Evolutionary conservation across 2,329 filamentous ascomycete genomes (phyloP).

Genomic region (Talaromyces pinophilus): DNA sequence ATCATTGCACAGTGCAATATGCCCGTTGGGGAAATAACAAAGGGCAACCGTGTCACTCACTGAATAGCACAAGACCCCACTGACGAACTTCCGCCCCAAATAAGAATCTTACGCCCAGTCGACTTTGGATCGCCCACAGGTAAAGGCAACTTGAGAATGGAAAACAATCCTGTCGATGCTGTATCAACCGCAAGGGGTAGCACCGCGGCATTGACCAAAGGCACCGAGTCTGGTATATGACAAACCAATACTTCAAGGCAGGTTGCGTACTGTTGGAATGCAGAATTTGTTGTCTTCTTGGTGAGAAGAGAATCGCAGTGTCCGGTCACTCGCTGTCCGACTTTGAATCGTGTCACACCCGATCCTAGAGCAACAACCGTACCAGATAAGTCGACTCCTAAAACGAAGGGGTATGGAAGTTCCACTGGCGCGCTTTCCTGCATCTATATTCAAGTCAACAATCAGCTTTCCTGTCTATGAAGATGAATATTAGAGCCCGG

Average conservation of each 20-base stretch:
- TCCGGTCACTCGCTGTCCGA: conserved; percentile 47
- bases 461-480: not conserved
- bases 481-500: not conserved
- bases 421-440: conserved; percentile 1
- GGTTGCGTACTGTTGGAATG: conserved; percentile 13
- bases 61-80: conserved; percentile 18
- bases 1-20: not conserved
- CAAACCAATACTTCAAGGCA: conserved; percentile 14
- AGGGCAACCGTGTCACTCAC: conserved; percentile 33
- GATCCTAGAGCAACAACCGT: conserved; percentile 49
- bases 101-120: conserved; percentile 34
- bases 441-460: not conserved
- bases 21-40: not conserved
- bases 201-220: conserved; percentile 43
- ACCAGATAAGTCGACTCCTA: conserved; percentile 49
- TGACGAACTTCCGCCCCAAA: conserved; percentile 47
- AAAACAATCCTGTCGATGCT: conserved; percentile 34
- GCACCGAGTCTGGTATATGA: conserved; percentile 35
- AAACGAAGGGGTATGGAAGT: conserved; percentile 36
- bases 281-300: not conserved
- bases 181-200: conserved; percentile 41
- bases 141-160: conserved; percentile 38
- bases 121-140: conserved; percentile 24
- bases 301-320: conserved; percentile 10
- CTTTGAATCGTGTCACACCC: conserved; percentile 45